Base-by-base conservation (phyloP, 768 basidiomycete species). In the Tulasnella sp. region DNA sequence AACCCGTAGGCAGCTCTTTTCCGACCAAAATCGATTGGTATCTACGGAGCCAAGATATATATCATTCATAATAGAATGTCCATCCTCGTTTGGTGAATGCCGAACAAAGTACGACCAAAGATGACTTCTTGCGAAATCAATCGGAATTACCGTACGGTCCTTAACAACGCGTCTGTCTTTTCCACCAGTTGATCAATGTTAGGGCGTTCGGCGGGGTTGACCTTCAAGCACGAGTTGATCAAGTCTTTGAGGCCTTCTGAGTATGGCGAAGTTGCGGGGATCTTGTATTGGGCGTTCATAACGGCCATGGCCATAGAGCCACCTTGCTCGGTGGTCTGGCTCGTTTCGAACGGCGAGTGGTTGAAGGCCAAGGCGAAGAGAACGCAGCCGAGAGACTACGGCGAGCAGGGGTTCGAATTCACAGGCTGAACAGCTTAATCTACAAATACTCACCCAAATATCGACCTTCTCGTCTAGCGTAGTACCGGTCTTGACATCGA, bases 271-370 rank as follows among this genome's bases (percentile, higher is more conserved):
- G 84, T 85, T 78, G 87, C 88, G 37, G 96, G 96, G 83, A 98
- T 96, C 83, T 93, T 93, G 87, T 97, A 99, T 83, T 94, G 92
- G 0, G 96, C 97, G 82, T 94, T 96, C 81, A 96, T 88, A 75
- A 98, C 97, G 0, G 97, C 96, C 97, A 99, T 97, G 1, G 97
- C 97, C 84, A 99, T 96, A 72, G 95, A 97, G 18, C 96, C 96
- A 48, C 97, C 97, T 85, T 98, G 97, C 83, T 96, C 95, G 3
- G 94, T 96, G 7, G 94, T 95, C 85, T 95, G 94, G 0, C 89
- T 91, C 81, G 93, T 97, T 87, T 99, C 97, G 83, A 99, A 99
- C 0, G 97, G 97, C 2, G 97, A 98, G 84, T 96, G 95, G 2
- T 93, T 93, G 86, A 99, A 98, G 0, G 96, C 96, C 72, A 99